Evolutionary conservation across 2,329 filamentous ascomycete genomes (phyloP).

Genomic region (Pyricularia pennisetigena): DNA sequence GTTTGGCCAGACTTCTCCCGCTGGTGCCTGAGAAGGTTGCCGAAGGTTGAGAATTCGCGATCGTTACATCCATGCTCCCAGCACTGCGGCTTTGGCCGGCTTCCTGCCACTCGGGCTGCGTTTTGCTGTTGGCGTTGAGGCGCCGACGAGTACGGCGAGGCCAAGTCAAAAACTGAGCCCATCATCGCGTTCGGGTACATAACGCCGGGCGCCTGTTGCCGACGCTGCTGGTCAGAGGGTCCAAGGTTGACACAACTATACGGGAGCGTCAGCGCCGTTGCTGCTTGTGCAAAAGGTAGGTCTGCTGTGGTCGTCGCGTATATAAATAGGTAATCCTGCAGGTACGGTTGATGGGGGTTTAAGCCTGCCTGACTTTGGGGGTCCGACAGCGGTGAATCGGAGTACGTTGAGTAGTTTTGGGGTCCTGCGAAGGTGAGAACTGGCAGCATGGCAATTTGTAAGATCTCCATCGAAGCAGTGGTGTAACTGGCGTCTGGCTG

Average conservation of each 20-base stretch:
- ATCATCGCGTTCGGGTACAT: constrained; percentile 19
- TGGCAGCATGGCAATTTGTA: no score
- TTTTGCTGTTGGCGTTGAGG: constrained; percentile 13
- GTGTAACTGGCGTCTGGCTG: no score
- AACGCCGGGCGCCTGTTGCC: constrained; percentile 6
- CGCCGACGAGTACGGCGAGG: constrained; percentile 1
- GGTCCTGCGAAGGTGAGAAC: constrained; percentile 24
- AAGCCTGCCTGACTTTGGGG: constrained; percentile 20
- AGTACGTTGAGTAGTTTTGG: constrained; percentile 39
- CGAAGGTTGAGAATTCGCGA: constrained; percentile 91
- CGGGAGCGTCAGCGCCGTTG: neutral
- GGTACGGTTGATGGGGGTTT: constrained; percentile 23
- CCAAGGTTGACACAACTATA: neutral
- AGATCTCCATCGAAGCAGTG: no score
- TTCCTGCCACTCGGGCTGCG: constrained; percentile 55
- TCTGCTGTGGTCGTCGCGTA: no score
- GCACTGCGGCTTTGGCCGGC: constrained; percentile 82
- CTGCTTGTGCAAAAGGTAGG: constrained; percentile 9
- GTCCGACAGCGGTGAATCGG: constrained; percentile 18
- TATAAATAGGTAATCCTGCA: constrained; percentile 21
- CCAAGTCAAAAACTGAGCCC: neutral
- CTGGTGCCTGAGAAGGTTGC: constrained; percentile 86
- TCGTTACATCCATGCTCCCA: no score
- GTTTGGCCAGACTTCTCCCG: constrained; percentile 90
- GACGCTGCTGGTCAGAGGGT: constrained; percentile 5